Evolutionary conservation across 352 stramenopile species (phyloP), one percentile per base, ranked within the genome.

Genomic region (Phytopythium cucurbitacearum): DNA sequence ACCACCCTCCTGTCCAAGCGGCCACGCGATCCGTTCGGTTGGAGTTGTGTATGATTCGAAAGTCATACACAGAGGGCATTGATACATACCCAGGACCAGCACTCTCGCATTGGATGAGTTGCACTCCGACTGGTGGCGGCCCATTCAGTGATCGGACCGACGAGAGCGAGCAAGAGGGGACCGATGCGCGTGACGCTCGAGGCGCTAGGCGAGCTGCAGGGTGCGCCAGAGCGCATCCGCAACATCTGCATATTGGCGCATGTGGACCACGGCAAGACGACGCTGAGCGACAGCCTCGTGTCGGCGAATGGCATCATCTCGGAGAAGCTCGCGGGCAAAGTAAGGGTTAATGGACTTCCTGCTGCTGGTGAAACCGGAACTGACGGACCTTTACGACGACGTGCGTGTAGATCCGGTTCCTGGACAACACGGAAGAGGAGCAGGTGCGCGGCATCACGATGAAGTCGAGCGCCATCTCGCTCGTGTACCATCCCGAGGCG

Each of bases 391-490:
- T n/a, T n/a, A n/a, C 11, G n/a, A 15, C 12, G 32, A 44, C 13
- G 34, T 60, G 33, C 34, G 5, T 56, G 46, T 57, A 91, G 79
- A 78, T 94, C n/a, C 91, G 96, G 2, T 99, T 97, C 64, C 73
- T 99, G 50, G 96, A 99, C 73, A 97, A 90, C 60, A 91, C 91
- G 37, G 88, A 96, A 59, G 90, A 98, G 51, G 91, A 98, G 64
- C 96, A 98, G 73, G 74, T 89, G 15, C 85, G 96, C 40, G 96
- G 96, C 45, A 99, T 99, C 64, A 99, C 96, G 3, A 99, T 99
- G 94, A 96, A 98, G 67, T 91, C 87, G 37, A 98, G 87, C 38
- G 93, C 94, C 42, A 98, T 99, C 75, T 97, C 92, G 40, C 71
- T 99, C 40, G 64, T 97, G 38, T 97, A 97, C 66, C 52, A 72